phyloP scores from a whole-genome alignment of 1,284 basidiomycete genomes.

The Cryptococcus sp. region DNA sequence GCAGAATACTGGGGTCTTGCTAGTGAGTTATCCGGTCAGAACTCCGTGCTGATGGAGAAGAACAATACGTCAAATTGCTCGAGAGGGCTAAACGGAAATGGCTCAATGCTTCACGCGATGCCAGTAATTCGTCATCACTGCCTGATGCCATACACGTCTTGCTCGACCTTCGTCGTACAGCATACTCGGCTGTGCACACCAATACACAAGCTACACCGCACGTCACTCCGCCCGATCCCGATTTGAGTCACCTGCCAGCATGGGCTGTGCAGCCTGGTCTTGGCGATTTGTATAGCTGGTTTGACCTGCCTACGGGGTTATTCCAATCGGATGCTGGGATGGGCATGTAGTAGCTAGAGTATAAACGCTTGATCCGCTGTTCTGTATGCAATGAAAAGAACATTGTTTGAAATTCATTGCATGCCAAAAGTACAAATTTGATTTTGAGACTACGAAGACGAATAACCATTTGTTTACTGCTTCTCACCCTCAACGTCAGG shows the following conservation, averaged over 20 bases:
- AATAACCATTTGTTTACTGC: not conserved
- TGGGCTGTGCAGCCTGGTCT: constrained; percentile 49
- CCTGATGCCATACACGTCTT: constrained; percentile 52
- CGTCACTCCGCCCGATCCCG: constrained; percentile 37
- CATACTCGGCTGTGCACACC: constrained; percentile 44
- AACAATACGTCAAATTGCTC: constrained; percentile 51
- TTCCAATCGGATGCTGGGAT: constrained; percentile 27
- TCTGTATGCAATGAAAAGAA: not conserved
- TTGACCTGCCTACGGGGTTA: constrained; percentile 45
- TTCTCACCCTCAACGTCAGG: constrained; percentile 17
- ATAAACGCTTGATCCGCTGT: not conserved
- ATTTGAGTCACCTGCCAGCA: constrained; percentile 42
- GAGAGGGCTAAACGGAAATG: constrained; percentile 50
- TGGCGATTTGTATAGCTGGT: constrained; percentile 51
- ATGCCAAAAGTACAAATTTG: not conserved
- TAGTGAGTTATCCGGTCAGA: constrained; percentile 24
- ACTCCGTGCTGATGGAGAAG: constrained; percentile 19
- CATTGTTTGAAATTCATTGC: not conserved
- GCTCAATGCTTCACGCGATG: constrained; percentile 25
- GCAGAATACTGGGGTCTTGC: constrained; percentile 47
- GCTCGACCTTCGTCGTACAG: constrained; percentile 51
- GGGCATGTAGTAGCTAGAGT: not conserved
- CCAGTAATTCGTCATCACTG: constrained; percentile 18
- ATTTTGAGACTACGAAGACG: not conserved
- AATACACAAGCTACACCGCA: constrained; percentile 39